A percentile compares a stretch with the other conserved stretches of the same genome.
These are phyloP conservation scores for Suillus bovinus DNA, from an alignment of 768 basidiomycete species.

Conservation along the genomic window DNA sequence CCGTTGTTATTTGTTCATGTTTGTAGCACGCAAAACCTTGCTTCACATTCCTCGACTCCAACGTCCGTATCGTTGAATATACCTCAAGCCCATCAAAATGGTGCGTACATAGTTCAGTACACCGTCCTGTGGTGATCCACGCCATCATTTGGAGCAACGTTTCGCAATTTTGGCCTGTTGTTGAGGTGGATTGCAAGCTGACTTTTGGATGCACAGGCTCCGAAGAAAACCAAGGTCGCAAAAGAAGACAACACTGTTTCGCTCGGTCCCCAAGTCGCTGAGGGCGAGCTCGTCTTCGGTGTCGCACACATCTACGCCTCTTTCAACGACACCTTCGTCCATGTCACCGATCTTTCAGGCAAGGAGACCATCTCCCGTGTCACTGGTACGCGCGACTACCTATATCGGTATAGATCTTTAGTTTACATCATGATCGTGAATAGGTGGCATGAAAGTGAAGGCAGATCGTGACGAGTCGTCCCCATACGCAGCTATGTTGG, in stretches of 20 bases:
- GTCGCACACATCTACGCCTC: constrained; percentile 99
- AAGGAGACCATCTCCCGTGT: constrained; percentile 99
- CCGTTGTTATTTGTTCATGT: constrained; percentile 3
- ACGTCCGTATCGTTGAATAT: constrained; percentile 19
- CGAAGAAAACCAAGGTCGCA: constrained; percentile 78
- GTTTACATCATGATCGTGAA: not conserved
- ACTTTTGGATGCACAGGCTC: constrained; percentile 67
- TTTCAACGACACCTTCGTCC: constrained; percentile 99
- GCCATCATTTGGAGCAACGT: not conserved
- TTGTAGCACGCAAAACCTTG: constrained; percentile 11
- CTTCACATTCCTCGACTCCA: constrained; percentile 20
- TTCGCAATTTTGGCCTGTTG: constrained; percentile 8
- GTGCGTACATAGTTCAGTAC: constrained; percentile 28
- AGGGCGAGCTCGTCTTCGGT: constrained; percentile 96
- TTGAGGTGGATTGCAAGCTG: constrained; percentile 53
- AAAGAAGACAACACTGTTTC: constrained; percentile 84
- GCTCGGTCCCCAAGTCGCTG: constrained; percentile 93
- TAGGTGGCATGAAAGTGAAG: constrained; percentile 99
- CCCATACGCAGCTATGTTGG: constrained; percentile 96
- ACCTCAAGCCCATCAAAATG: constrained; percentile 37
- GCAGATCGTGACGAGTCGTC: constrained; percentile 99
- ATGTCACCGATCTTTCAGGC: constrained; percentile 97
- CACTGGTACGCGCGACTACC: constrained; percentile 63
- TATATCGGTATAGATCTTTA: not conserved
- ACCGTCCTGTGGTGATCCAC: not conserved